Percentiles rank a stretch among this genome's conserved stretches.
These are phyloP conservation scores for Monosporascus sp. DNA, from an alignment of 2,329 filamentous ascomycete species.

Conservation along the genomic window DNA sequence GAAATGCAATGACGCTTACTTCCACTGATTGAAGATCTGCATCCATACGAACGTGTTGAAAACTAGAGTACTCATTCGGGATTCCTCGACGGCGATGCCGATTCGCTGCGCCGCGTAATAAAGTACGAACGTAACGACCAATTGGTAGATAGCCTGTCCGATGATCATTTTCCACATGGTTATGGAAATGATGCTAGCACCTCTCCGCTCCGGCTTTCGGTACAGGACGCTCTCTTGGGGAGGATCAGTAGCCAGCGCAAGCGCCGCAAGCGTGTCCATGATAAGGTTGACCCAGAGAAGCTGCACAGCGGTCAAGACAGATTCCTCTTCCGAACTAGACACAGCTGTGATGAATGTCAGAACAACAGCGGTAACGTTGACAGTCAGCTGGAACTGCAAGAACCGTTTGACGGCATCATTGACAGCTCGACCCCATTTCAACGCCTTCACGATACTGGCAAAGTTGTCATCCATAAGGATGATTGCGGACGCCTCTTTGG, in stretches of 20 bases:
- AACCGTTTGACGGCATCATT: conserved; percentile 76
- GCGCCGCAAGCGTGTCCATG: conserved; percentile 91
- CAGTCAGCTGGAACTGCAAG: conserved; percentile 72
- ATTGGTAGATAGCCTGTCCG: conserved; percentile 85
- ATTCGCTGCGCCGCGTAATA: conserved; percentile 67
- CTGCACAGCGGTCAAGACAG: conserved; percentile 83
- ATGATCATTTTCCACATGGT: conserved; percentile 99
- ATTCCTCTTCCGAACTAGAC: conserved; percentile 59
- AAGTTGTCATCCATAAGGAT: conserved; percentile 89
- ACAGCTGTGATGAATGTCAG: conserved; percentile 87
- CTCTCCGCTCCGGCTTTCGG: conserved; percentile 61
- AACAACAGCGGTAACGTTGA: conserved; percentile 86
- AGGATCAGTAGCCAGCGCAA: conserved; percentile 87
- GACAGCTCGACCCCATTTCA: conserved; percentile 75
- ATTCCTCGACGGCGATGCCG: conserved; percentile 38
- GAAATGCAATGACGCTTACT: conserved; percentile 49
- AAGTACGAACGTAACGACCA: conserved; percentile 72
- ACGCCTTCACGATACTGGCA: conserved; percentile 76
- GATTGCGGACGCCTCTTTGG: conserved; percentile 79
- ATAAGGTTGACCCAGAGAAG: conserved; percentile 95
- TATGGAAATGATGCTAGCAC: conserved; percentile 64
- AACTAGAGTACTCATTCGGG: conserved; percentile 70
- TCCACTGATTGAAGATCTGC: conserved; percentile 98
- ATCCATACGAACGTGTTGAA: conserved; percentile 99
- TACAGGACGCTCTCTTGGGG: conserved; percentile 75